Evolutionary conservation across 2,329 filamentous ascomycete genomes (phyloP).

Genomic region (Diaporthe humulicola): DNA sequence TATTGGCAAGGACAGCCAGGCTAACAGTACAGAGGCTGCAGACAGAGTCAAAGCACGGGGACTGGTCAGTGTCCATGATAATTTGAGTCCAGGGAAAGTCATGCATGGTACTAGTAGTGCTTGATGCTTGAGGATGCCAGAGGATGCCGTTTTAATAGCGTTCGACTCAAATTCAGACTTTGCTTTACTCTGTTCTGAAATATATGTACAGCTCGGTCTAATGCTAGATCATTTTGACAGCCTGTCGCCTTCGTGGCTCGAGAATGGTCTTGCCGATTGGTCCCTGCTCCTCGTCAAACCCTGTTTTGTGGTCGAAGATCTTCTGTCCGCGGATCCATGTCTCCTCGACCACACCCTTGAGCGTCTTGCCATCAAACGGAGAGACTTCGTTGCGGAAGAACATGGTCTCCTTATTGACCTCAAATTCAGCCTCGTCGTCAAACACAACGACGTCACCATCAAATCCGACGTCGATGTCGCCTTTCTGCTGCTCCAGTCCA

Average conservation of each 20-base stretch:
- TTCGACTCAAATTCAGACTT: background rate
- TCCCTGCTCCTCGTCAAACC: background rate
- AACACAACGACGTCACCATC: constrained; percentile 95
- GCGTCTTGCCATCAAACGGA: constrained; percentile 85
- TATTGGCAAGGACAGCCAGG: background rate
- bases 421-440: constrained; percentile 84
- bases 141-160: background rate
- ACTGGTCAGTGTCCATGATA: background rate
- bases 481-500: constrained; percentile 84
- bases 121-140: background rate
- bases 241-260: background rate
- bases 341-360: constrained; percentile 84
- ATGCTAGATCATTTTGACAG: background rate
- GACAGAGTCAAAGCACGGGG: background rate
- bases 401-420: constrained; percentile 83
- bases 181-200: background rate
- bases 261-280: background rate
- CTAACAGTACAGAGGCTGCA: fast-evolving
- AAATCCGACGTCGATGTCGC: constrained; percentile 81
- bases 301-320: constrained; percentile 68
- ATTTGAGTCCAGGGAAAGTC: background rate
- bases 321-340: constrained; percentile 86
- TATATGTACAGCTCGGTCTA: background rate
- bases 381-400: constrained; percentile 94
- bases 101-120: background rate